A percentile compares a stretch with the other conserved stretches of the same genome.
Evolutionary conservation across 176 grass and related monocot genomes (phyloP).

Genomic region (Chrysopogon serrulatus): DNA sequence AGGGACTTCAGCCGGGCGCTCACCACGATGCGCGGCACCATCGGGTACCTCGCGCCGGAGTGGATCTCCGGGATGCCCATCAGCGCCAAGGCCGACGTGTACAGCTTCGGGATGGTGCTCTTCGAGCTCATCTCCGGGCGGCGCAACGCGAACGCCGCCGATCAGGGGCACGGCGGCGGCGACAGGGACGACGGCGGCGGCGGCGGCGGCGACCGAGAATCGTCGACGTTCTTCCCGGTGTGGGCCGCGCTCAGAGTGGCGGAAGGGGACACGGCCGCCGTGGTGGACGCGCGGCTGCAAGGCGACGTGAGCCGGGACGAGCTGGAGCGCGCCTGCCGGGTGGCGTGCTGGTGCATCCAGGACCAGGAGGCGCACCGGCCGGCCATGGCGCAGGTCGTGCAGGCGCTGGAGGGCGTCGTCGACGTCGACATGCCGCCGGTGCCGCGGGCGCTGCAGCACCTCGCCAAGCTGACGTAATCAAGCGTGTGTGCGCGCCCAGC

Average conservation of each 20-base stretch:
- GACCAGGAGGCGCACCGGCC: slow-evolving; percentile 25
- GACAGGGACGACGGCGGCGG: neutral
- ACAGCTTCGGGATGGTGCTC: slow-evolving; percentile 48
- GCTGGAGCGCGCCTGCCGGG: slow-evolving; percentile 26
- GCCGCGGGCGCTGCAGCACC: slow-evolving; percentile 14
- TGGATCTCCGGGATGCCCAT: neutral
- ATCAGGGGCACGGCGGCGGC: neutral
- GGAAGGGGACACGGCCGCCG: neutral
- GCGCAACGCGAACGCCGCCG: neutral
- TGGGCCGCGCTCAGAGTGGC: slow-evolving; percentile 16
- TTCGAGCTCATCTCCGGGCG: slow-evolving; percentile 14
- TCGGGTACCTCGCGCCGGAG: neutral
- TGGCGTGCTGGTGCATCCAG: slow-evolving; percentile 45
- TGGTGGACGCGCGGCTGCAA: slow-evolving; percentile 23
- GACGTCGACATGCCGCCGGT: slow-evolving; percentile 19
- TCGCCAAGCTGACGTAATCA: neutral
- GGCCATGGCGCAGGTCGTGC: slow-evolving; percentile 28
- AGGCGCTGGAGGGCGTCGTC: slow-evolving; percentile 29
- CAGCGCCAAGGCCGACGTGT: slow-evolving; percentile 36
- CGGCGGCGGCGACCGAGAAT: neutral
- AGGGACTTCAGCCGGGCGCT: neutral
- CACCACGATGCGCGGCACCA: neutral
- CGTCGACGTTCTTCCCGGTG: slow-evolving; percentile 17
- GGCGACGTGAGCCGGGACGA: slow-evolving; percentile 13
- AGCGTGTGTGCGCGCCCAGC: too few relatives aligned